These are phyloP conservation scores for Zea mays DNA, from an alignment of 176 grass and related monocot genomes.

Conservation along the genomic window Zm-B73-REFERENCE-NAM-5.0 NC_050103.1:14776501-14777000, in stretches of 20 bases:
- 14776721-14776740: background rate
- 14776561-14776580: background rate
- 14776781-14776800: conserved; percentile 50
- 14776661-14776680: background rate
- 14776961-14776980: conserved; percentile 36
- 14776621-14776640: conserved; percentile 21
- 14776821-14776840: conserved; percentile 67
- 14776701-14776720: conserved; percentile 4
- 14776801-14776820: conserved; percentile 61
- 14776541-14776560: conserved; percentile 19
- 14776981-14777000: conserved; percentile 65
- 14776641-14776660: background rate
- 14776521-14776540: background rate
- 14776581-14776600: conserved; percentile 2
- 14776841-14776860: conserved; percentile 65
- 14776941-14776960: conserved; percentile 65
- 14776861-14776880: conserved; percentile 56
- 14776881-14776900: conserved; percentile 44
- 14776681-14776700: conserved; percentile 8
- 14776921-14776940: conserved; percentile 55
- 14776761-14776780: conserved; percentile 62
- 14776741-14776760: conserved; percentile 80
- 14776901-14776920: conserved; percentile 55
- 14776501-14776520: background rate
- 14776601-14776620: background rate